These are phyloP conservation scores for Fusarium graminum DNA, from an alignment of 2,329 filamentous ascomycete genomes.

Conservation along the genomic window DNA sequence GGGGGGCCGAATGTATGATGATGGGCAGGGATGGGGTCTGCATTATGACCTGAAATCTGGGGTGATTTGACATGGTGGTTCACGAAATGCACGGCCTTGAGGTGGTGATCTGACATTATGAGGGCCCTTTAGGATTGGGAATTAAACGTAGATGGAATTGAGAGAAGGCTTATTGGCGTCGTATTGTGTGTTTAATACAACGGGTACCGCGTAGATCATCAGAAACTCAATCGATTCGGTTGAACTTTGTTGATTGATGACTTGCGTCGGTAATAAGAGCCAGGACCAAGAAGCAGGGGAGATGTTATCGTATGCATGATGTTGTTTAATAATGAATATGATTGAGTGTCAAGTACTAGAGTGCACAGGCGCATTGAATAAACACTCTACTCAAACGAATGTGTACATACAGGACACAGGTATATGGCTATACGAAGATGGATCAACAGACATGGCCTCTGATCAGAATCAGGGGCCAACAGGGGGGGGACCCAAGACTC, in stretches of 20 bases:
- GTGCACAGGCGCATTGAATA: too few species aligned
- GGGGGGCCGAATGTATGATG: conserved; percentile 20
- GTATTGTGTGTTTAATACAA: conserved; percentile 1
- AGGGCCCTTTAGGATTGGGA: not conserved
- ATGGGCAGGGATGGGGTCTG: conserved; percentile 22
- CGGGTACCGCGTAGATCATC: conserved; percentile 18
- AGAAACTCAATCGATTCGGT: conserved; percentile 34
- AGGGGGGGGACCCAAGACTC: not conserved
- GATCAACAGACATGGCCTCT: conserved; percentile 22
- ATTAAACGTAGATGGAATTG: not conserved
- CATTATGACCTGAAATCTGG: conserved; percentile 22
- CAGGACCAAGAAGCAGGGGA: not conserved
- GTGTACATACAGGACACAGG: too few species aligned
- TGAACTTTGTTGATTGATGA: conserved; percentile 24
- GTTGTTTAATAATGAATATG: not conserved
- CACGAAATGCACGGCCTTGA: conserved; percentile 4
- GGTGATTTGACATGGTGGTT: conserved; percentile 13
- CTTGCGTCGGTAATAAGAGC: not conserved
- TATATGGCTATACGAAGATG: conserved; percentile 11
- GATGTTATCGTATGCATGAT: not conserved
- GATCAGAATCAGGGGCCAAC: conserved; percentile 24
- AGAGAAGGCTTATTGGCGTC: not conserved
- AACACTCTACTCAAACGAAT: too few species aligned
- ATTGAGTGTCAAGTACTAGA: too few species aligned
- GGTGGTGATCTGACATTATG: not conserved